Evolutionary conservation across 2,329 filamentous ascomycete genomes (phyloP).

Genomic region (Anthostomella pinea): DNA sequence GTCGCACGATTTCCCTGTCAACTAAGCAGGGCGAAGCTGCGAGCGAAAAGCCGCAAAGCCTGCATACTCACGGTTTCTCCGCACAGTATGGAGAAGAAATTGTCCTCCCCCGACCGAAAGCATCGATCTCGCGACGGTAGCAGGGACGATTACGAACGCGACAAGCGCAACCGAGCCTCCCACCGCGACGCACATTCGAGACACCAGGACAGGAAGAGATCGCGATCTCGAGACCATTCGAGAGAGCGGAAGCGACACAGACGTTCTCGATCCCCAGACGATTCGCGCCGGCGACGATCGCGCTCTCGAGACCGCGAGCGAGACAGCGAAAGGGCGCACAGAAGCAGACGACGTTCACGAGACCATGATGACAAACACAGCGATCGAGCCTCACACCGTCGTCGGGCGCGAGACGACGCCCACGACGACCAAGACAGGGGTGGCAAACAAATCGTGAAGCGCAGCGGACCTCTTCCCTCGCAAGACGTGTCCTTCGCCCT

Average conservation of each 20-base stretch:
- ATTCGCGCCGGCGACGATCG: conserved; percentile 21
- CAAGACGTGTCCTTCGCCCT: conserved; percentile 60
- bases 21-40: background rate
- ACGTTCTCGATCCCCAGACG: conserved; percentile 28
- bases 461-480: conserved; percentile 54
- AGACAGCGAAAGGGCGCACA: conserved; percentile 26
- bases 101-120: conserved; percentile 2
- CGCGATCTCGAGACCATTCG: conserved; percentile 20
- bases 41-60: background rate
- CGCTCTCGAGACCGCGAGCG: conserved; percentile 25
- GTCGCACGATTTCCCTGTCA: too few species aligned
- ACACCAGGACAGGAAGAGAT: conserved; percentile 11
- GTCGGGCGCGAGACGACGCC: conserved; percentile 18
- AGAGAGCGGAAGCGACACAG: conserved; percentile 20
- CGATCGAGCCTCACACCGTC: conserved; percentile 23
- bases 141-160: conserved; percentile 18
- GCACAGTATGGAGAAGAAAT: conserved; percentile 11
- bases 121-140: conserved; percentile 12
- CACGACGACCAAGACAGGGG: conserved; percentile 15
- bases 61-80: background rate
- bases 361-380: conserved; percentile 29
- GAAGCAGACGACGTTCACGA: conserved; percentile 33
- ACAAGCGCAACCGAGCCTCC: conserved; percentile 16
- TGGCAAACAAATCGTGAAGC: conserved; percentile 33
- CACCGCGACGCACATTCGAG: conserved; percentile 16